Conservation (phyloP, 202 grass and related monocot genomes). For the Saccharum hybrid region DNA sequence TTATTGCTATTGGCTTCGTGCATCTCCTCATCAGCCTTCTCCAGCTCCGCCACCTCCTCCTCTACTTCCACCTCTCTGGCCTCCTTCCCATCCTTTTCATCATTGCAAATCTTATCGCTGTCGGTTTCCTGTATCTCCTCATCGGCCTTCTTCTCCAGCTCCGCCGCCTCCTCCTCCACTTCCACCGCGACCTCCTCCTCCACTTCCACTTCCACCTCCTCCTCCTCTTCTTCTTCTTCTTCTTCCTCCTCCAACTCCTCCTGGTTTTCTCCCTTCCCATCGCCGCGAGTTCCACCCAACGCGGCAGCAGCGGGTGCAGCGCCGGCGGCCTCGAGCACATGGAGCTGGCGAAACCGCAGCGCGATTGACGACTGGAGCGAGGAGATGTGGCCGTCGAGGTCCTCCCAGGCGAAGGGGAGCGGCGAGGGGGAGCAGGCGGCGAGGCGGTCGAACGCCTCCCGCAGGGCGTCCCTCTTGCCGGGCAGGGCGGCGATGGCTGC, state of each 20-base stretch:
- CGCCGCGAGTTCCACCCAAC: not conserved
- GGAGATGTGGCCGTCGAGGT: constrained; percentile 52
- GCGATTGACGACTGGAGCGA: constrained; percentile 40
- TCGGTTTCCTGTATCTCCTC: not conserved
- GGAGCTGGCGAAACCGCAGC: constrained; percentile 41
- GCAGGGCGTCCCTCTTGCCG: constrained; percentile 43
- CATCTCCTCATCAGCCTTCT: not conserved
- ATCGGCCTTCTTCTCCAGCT: not conserved
- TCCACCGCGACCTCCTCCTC: not conserved
- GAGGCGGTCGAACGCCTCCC: constrained; percentile 48
- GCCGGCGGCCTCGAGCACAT: constrained; percentile 25
- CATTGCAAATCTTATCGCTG: not conserved
- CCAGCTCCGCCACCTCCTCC: not conserved
- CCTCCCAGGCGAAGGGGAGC: constrained; percentile 49
- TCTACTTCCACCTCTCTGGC: not conserved
- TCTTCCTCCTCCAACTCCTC: not conserved
- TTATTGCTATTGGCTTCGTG: not conserved
- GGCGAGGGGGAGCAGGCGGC: constrained; percentile 47
- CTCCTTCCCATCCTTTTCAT: not conserved
- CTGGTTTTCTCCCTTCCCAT: not conserved
- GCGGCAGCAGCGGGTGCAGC: not conserved
- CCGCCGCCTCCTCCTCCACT: not conserved
- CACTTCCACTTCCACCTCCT: not conserved
- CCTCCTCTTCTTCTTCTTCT: not conserved
- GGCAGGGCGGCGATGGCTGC: constrained; percentile 44